These are phyloP conservation scores for Rhodamnia argentea DNA, from an alignment of 345 rosid genomes.

Conservation along the genomic window DNA sequence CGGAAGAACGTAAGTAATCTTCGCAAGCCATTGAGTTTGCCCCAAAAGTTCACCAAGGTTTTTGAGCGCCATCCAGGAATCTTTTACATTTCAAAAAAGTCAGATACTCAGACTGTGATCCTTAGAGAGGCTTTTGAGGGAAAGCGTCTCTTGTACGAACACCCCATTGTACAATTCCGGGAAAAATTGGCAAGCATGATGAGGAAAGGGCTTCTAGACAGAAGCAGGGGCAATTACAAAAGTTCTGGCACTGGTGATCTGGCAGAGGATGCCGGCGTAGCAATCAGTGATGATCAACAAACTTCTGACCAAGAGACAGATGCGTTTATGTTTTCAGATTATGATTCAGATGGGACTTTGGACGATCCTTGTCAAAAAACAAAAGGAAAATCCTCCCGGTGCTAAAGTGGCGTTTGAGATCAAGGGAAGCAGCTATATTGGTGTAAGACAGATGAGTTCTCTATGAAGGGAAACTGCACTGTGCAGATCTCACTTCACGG, in stretches of 20 bases:
- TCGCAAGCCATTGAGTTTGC: slow-evolving; percentile 50
- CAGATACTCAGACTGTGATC: slow-evolving; percentile 62
- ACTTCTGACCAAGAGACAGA: slow-evolving; percentile 22
- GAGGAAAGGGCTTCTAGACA: slow-evolving; percentile 52
- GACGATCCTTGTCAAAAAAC: neutral
- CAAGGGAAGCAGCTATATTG: neutral
- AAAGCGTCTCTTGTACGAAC: slow-evolving; percentile 34
- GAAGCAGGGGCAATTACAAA: slow-evolving; percentile 52
- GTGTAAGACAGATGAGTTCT: neutral
- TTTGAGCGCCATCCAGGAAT: slow-evolving; percentile 88
- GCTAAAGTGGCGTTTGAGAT: neutral
- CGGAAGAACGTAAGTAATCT: slow-evolving; percentile 75
- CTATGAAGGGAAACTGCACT: neutral
- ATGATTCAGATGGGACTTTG: slow-evolving; percentile 13
- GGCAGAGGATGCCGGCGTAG: slow-evolving; percentile 4
- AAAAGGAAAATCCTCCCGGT: neutral
- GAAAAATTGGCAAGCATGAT: slow-evolving; percentile 37
- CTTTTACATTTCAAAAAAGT: slow-evolving; percentile 59
- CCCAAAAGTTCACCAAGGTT: slow-evolving; percentile 79
- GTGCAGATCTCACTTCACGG: neutral
- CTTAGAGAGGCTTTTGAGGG: slow-evolving; percentile 71
- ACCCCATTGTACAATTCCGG: slow-evolving; percentile 46
- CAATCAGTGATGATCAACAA: neutral
- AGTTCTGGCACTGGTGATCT: neutral
- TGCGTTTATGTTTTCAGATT: slow-evolving; percentile 14